phyloP scores from a whole-genome alignment of 345 rosid species.

The Toxicodendron radicans region DNA sequence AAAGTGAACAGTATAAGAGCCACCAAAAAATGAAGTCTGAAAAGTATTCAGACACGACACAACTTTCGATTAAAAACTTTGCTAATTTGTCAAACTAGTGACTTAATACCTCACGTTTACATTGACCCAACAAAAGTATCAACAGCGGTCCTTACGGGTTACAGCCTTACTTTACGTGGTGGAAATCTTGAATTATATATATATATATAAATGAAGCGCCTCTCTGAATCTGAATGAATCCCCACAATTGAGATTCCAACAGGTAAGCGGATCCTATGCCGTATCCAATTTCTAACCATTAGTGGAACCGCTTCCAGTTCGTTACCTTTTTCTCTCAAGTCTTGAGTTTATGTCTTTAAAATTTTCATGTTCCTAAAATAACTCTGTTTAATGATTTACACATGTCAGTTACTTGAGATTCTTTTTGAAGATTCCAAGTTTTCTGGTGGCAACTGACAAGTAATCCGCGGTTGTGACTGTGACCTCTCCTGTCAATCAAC shows the following conservation, averaged over 20 bases:
- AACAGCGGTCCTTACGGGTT: not conserved
- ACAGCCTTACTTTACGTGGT: not conserved
- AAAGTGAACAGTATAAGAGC: no score
- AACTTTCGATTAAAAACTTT: no score
- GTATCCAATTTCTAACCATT: no score
- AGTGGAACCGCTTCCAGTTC: not conserved
- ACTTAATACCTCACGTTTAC: not conserved
- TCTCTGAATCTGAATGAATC: not conserved
- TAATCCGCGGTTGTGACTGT: not conserved
- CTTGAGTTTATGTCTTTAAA: not conserved
- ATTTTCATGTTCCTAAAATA: not conserved
- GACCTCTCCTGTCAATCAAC: conserved; percentile 13
- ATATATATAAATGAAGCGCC: no score
- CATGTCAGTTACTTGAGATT: not conserved
- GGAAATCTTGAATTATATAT: not conserved
- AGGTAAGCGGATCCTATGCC: not conserved
- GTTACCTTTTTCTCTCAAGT: not conserved
- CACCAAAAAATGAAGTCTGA: no score
- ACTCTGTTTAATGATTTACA: not conserved
- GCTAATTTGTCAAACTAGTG: not conserved
- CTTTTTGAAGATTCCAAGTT: not conserved
- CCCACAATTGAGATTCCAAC: not conserved
- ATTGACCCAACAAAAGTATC: not conserved
- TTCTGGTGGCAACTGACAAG: not conserved
- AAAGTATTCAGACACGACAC: no score